Evolutionary conservation across 179 eudicot genomes (phyloP), one percentile per base, ranked within the genome.

Genomic region (Pouteria campechiana): DNA sequence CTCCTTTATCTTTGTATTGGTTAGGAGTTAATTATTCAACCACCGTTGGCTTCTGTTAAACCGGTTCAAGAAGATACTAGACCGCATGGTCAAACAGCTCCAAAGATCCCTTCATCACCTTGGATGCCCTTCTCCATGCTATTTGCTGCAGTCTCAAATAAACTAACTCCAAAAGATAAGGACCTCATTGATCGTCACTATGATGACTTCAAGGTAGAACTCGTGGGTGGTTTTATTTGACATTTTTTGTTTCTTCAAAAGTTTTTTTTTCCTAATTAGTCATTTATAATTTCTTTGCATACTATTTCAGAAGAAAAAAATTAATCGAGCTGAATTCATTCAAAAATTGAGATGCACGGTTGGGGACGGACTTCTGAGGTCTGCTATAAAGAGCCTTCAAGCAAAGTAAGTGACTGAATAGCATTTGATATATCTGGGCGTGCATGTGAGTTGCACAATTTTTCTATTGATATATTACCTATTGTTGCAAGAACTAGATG

Each of bases 91-190:
- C 64, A 70, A 22, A 52, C 60, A 40, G 40, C 62, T 25, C 5
- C 44, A 4, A 72, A 47, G 57, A 38, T 41, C 33, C 93, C 96
- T 12, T 74, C 57, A 58, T 71, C 82, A 44, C 93, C 96, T 17
- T 82, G 93, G 93, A 76, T 86, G 88, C 85, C 93, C 14, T 86
- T 86, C 55, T 73, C 85, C 0, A 41, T 67, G 78, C 52, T 86
- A 69, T 62, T 86, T 57, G 68, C 62, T 31, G 93, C 74, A 12
- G 73, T 86, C 40, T 48, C 93, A 18, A 48, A 60, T 41, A 62
- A 67, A 56, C 65, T 82, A 45, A 37, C 76, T 47, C 56, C 70
- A 8, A 46, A 47, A 42, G 62, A 41, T 32, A 78, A 81, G 96
- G 59, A 58, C 44, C 69, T 61, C 37, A 64, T 86, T 40, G 44